These are phyloP conservation scores for Nephelium lappaceum DNA, from an alignment of 345 rosid species.

Conservation along the genomic window DNA sequence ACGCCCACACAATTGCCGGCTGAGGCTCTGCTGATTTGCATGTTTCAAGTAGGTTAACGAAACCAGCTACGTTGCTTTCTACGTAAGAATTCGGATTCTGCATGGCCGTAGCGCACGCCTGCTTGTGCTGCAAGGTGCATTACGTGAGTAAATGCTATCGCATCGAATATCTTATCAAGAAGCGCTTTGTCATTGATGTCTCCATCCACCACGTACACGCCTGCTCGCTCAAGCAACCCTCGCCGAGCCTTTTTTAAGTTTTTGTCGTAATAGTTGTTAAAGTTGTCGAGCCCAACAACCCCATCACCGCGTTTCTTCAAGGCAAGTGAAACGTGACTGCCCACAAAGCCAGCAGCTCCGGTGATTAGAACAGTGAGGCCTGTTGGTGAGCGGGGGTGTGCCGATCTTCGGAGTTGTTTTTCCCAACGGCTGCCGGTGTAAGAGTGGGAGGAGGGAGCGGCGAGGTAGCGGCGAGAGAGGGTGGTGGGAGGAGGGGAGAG, in stretches of 20 bases:
- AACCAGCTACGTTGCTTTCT: conserved; percentile 65
- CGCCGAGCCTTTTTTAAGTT: conserved; percentile 63
- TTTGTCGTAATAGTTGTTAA: conserved; percentile 62
- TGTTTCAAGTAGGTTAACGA: conserved; percentile 58
- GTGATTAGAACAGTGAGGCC: conserved; percentile 68
- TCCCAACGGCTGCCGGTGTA: conserved; percentile 52
- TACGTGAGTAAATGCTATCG: conserved; percentile 58
- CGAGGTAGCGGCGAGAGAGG: conserved; percentile 31
- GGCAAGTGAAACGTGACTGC: conserved; percentile 61
- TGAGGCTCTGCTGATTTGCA: conserved; percentile 61
- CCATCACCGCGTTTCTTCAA: conserved; percentile 73
- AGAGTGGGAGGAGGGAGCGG: conserved; percentile 19
- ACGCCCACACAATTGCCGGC: conserved; percentile 73
- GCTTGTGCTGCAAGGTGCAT: conserved; percentile 76
- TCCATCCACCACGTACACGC: conserved; percentile 63
- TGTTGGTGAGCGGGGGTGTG: conserved; percentile 36
- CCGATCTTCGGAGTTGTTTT: conserved; percentile 53
- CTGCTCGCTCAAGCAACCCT: conserved; percentile 44
- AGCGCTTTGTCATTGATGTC: conserved; percentile 58
- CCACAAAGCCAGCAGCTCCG: conserved; percentile 85
- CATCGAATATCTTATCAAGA: conserved; percentile 54
- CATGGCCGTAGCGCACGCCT: conserved; percentile 73
- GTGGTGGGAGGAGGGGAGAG: conserved; percentile 18
- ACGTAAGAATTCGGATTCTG: conserved; percentile 66
- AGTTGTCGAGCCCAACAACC: conserved; percentile 74